Evolutionary conservation across 495 filamentous ascomycete genomes (phyloP).

Genomic region (Trichoderma gamsii): DNA sequence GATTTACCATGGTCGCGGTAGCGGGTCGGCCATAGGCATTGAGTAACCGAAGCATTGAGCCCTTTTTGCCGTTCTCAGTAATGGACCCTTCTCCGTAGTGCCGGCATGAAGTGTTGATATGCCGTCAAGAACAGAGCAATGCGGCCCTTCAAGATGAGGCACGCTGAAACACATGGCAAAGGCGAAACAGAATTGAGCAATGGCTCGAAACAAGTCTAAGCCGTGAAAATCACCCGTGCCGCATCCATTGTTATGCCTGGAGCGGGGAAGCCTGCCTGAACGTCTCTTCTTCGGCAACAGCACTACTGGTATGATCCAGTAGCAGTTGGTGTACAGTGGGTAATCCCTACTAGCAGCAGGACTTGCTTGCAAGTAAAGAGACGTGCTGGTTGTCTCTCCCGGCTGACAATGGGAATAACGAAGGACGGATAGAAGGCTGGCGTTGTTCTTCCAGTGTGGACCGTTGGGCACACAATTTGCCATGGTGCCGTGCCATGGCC

Average conservation of each 20-base stretch:
- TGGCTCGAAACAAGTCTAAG: neutral
- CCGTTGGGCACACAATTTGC: constrained; percentile 1
- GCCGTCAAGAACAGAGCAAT: constrained; percentile 1
- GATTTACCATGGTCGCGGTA: constrained; percentile 5
- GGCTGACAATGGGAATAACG: neutral
- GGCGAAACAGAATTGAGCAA: neutral
- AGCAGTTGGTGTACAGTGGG: too few relatives aligned
- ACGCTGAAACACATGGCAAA: neutral
- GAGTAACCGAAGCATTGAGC: constrained; percentile 11
- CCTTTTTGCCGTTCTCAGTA: neutral
- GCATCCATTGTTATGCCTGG: too few relatives aligned
- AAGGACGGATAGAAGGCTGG: constrained; percentile 7
- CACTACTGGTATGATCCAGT: too few relatives aligned
- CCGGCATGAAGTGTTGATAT: neutral
- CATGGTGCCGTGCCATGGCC: constrained; percentile 7
- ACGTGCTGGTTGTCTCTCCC: neutral
- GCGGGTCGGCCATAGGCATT: constrained; percentile 10
- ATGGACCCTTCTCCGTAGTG: neutral
- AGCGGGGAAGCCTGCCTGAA: too few relatives aligned
- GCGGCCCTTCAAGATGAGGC: neutral
- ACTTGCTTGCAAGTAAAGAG: too few relatives aligned
- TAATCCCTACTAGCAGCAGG: too few relatives aligned
- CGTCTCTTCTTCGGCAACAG: too few relatives aligned
- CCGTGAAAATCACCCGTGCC: too few relatives aligned
- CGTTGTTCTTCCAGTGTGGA: constrained; percentile 13